A percentile compares a stretch with the other conserved stretches of the same genome.
These are phyloP conservation scores for Marchantia paleacea DNA, from an alignment of 225 moss, liverwort and hornwort genomes.

Conservation along the genomic window DNA sequence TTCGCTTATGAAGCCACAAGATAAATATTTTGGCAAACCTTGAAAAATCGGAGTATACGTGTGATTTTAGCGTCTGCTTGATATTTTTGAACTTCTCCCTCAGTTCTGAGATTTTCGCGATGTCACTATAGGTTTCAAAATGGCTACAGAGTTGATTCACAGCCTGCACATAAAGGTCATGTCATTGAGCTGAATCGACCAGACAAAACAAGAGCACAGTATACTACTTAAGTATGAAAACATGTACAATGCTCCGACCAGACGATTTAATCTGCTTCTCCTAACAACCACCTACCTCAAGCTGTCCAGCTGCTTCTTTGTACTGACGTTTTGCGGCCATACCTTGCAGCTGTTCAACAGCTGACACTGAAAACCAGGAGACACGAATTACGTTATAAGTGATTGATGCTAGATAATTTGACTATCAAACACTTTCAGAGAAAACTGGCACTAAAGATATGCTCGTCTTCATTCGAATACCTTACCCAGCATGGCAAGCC, in stretches of 20 bases:
- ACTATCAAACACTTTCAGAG: too few relatives aligned
- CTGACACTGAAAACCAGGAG: constrained; percentile 67
- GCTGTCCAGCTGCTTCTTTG: constrained; percentile 98
- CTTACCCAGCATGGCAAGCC: constrained; percentile 98
- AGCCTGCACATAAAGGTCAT: constrained; percentile 53
- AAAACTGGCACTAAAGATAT: too few relatives aligned
- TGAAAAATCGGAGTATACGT: constrained; percentile 97
- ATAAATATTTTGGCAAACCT: constrained; percentile 43
- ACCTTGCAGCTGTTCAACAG: constrained; percentile 90
- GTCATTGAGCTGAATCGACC: constrained; percentile 6
- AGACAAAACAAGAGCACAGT: background rate
- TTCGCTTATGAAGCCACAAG: background rate
- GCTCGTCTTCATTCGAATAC: background rate
- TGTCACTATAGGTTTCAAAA: constrained; percentile 95
- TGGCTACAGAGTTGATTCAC: constrained; percentile 96
- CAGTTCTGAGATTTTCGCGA: constrained; percentile 90
- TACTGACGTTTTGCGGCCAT: constrained; percentile 99
- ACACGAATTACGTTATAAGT: too few relatives aligned
- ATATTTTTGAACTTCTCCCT: constrained; percentile 96
- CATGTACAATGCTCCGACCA: background rate
- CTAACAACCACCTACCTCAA: constrained; percentile 57
- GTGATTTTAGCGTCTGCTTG: constrained; percentile 90
- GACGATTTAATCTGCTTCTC: background rate
- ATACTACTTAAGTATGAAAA: constrained; percentile 2
- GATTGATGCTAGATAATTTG: too few relatives aligned